Evolutionary conservation across 352 stramenopile species (phyloP), one percentile per base, ranked within the genome.

Genomic region (Halophytophthora polymorphica): DNA sequence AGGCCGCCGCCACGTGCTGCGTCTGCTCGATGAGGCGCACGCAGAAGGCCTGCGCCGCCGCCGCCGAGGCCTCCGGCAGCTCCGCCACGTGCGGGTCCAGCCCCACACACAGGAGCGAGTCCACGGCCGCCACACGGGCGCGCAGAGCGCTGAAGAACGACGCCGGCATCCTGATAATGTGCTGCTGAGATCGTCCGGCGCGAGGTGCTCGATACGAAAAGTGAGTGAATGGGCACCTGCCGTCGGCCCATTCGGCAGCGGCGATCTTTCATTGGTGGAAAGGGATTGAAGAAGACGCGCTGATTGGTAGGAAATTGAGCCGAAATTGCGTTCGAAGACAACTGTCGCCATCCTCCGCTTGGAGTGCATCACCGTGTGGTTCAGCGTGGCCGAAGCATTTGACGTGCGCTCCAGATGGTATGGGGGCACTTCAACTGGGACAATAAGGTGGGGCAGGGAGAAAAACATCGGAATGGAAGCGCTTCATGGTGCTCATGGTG

Each of bases 61-160:
- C 83, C 28, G 90, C 93, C 23, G 86, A 93, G 19, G 85, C 47
- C 44, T 89, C 77, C 0, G 77, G 64, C 10, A 97, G 73, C 58
- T 96, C 87, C 0, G 60, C 59, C 12, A 73, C 71, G 61, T 99
- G 97, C 40, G 97, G 97, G 73, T 99, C 97, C 6, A 99, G 76
- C 8, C 97, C 97, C 31, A 99, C 88, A 71, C 97, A 99, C 3
- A 99, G 82, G 47, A 99, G 78, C 44, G 96, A 99, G 70, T 99
- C 82, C 43, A 96, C 83, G 47, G 80, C 74, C 53, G 81, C 53
- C 18, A 95, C 90, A 51, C 96, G 88, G 19, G 75, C 64, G 45
- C 93, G 77, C 46, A 99, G 48, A 43, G 66, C 61, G 43, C 75
- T 64, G 72, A 98, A 98, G 75, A 98, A 98, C n/a, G n/a, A n/a